These are phyloP conservation scores for Ceratocystis eucalypticola DNA, from an alignment of 2,329 filamentous ascomycete genomes.

Conservation along the genomic window DNA sequence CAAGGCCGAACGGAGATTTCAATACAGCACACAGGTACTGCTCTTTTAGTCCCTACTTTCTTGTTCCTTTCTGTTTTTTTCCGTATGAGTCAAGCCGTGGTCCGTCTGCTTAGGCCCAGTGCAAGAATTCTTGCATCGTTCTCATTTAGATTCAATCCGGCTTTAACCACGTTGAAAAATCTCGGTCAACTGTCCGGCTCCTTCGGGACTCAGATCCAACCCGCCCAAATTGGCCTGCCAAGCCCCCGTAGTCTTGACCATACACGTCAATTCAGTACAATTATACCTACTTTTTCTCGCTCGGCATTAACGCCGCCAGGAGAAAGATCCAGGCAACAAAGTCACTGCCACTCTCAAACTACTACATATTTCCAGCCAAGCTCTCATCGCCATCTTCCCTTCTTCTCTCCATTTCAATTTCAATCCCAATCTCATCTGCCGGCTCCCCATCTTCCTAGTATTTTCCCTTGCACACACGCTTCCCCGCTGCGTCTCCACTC, in stretches of 20 bases:
- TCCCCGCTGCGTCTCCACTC: conserved; percentile 13
- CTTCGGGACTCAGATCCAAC: neutral
- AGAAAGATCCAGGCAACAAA: neutral
- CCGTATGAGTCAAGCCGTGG: conserved; percentile 12
- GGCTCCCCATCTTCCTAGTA: neutral
- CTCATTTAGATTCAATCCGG: neutral
- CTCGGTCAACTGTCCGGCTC: conserved; percentile 4
- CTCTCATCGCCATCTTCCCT: neutral
- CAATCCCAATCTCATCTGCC: no score
- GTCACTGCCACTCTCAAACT: neutral
- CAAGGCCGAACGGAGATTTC: no score
- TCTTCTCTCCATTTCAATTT: neutral
- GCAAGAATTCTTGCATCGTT: conserved; percentile 14
- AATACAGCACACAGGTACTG: neutral
- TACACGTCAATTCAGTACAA: neutral
- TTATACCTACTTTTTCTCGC: neutral
- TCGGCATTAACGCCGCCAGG: neutral
- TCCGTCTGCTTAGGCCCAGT: conserved; percentile 1
- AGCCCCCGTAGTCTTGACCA: neutral
- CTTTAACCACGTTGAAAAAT: conserved; percentile 1
- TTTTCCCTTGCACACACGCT: neutral
- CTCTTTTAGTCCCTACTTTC: neutral
- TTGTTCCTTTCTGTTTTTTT: neutral
- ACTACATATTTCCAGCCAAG: neutral
- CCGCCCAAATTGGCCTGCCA: neutral